phyloP scores from a whole-genome alignment of 768 basidiomycete genomes.

The Mycena indigotica region DNA sequence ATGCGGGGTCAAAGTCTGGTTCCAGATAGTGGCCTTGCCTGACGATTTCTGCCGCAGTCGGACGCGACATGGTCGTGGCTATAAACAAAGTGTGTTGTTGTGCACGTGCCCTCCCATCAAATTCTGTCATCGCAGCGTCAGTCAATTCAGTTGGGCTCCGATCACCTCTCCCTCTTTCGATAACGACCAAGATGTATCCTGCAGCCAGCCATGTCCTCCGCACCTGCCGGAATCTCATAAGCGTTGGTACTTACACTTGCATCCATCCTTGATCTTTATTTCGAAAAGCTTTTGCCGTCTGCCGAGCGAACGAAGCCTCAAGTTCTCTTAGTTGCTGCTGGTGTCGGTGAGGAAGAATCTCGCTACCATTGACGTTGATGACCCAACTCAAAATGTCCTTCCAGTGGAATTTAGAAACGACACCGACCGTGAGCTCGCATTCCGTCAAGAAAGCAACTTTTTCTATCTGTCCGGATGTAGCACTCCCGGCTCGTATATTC shows the following conservation, averaged over 20 bases:
- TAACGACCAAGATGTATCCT: constrained; percentile 24
- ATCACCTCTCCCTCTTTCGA: no score
- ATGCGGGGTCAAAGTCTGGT: constrained; percentile 71
- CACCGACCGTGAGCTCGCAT: constrained; percentile 80
- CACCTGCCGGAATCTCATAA: constrained; percentile 56
- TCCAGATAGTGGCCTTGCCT: constrained; percentile 76
- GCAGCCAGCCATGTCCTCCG: constrained; percentile 55
- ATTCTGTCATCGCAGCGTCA: no score
- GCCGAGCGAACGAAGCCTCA: constrained; percentile 53
- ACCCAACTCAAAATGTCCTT: no score
- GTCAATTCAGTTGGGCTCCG: no score
- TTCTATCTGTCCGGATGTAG: constrained; percentile 83
- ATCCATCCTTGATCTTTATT: constrained; percentile 3
- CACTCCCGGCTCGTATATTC: constrained; percentile 68
- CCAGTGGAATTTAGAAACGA: constrained; percentile 68
- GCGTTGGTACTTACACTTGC: constrained; percentile 55
- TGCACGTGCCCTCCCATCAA: background rate
- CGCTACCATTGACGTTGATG: background rate
- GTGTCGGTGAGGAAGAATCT: constrained; percentile 29
- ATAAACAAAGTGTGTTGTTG: background rate
- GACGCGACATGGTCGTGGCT: constrained; percentile 58
- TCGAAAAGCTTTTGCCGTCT: background rate
- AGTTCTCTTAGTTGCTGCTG: constrained; percentile 68
- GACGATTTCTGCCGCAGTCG: constrained; percentile 80
- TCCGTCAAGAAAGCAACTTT: constrained; percentile 81